Base-by-base conservation (phyloP, 1,284 basidiomycete species). In the Ceratobasidium sp. region DNA sequence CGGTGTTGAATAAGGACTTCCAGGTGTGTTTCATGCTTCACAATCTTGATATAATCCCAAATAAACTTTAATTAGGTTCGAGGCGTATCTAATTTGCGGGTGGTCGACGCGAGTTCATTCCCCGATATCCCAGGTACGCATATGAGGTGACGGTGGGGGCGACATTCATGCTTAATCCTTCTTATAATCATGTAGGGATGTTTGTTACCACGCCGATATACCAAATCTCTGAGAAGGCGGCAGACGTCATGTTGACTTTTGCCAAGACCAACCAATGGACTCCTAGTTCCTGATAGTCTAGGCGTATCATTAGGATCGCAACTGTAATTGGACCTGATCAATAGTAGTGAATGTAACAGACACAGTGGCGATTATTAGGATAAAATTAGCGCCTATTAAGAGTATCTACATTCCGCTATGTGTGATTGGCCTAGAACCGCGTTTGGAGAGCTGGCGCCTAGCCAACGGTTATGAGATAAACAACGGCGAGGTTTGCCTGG, bases 181-280 rank as follows among this genome's bases (percentile, higher is more conserved):
- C 29, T 31, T 15, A 22, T 41, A 66, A 51, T 29, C n/a, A 11
- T 8, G 7, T 11, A 71, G 67, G 67, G 5, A 71, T 71, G 67
- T 71, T 71, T 47, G 67, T 71, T 36, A 71, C 67, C 29, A 71
- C 67, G 5, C 67, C 67, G 14, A 73, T 73, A 1, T 71, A 71
- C 45, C 67, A 59, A 45, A 71, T 71, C 19, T 71, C 67, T 9
- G 67, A 71, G 29, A 71, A 71, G 31, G 67, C 67, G 3, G 67
- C 67, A 17, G 67, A 71, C 45, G 67, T 71, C 1, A 71, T 71
- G 67, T 31, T 50, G n/a, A n/a, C 67, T 36, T 71, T 71, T 27
- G 67, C 67, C 9, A 71, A 71, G 56, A 31, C 67, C 9, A 71
- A 71, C 24, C 41, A 56, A 2, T 71, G 67, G 67, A 22, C 54